Base-by-base conservation (phyloP, 352 stramenopile genomes). In the Globisporangium megalacanthum region DNA sequence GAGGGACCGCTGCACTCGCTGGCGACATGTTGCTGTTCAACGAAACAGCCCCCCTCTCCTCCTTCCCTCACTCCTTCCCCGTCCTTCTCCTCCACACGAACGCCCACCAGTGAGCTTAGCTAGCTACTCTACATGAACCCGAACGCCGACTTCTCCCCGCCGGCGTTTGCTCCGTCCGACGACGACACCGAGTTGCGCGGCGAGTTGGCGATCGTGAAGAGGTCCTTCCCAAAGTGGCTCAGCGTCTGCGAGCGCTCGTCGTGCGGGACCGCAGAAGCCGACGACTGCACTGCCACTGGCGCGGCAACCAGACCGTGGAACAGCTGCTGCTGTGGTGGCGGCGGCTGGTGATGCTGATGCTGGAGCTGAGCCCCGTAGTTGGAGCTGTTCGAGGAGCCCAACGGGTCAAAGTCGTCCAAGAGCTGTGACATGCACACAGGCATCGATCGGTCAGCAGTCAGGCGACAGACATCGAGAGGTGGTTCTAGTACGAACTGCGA, bases 191-290 rank as follows among this genome's bases (percentile, higher is more conserved):
- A 56, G 58, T 57, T 74, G 20, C 83, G 81, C 17, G 85, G 83
- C 14, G 85, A 95, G 63, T 93, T 93, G 56, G 79, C 83, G 57
- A 92, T 86, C 15, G 83, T 86, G 58, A 93, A 95, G 4, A 95
- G 62, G 41, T 92, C 85, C 65, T 93, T 95, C 46, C 83, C 83
- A 60, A 92, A 87, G 68, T 91, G 69, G 50, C 83, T 86, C 46
- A 93, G 59, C 7, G 76, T 72, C 63, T 84, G 84, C 48, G 80
- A 75, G 47, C 78, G 79, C 13, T 88, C 72, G 55, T 88, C 81
- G 8, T 72, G 65, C 22, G 68, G 55, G 25, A 29, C 25, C 4
- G 25, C 25, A 0, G 59, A 52, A 1, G 55, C 68, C 39, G 52
- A 54, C 0, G 60, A 25, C 45, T 74, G 69, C 51, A 70, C 66